phyloP scores from a whole-genome alignment of 192 early-diverging fungal species.

The Mortierella alpina region DNA sequence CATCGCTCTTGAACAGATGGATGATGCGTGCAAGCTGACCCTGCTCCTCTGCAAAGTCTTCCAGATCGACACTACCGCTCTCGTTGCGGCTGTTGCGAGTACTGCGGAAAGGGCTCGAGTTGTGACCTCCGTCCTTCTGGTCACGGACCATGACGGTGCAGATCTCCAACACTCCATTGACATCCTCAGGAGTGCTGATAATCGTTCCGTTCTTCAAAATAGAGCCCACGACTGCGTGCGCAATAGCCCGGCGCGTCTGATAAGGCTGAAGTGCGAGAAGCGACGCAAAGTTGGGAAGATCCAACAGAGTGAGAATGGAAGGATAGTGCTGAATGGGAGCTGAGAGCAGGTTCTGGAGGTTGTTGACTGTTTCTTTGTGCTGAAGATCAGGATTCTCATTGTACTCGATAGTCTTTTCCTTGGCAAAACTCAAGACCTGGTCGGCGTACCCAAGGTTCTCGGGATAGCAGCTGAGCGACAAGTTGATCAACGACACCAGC shows the following conservation, averaged over 20 bases:
- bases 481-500: conserved; percentile 85
- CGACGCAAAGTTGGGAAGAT: conserved; percentile 84
- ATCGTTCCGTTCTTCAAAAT: conserved; percentile 77
- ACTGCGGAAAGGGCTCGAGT: conserved; percentile 55
- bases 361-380: conserved; percentile 73
- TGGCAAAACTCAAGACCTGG: conserved; percentile 91
- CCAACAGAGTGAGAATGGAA: conserved; percentile 71
- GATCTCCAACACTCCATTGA: conserved; percentile 83
- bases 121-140: conserved; percentile 74
- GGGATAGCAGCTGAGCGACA: conserved; percentile 95
- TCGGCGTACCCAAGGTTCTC: conserved; percentile 88
- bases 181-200: conserved; percentile 76
- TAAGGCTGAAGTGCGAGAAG: conserved; percentile 87
- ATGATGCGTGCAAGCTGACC: conserved; percentile 85
- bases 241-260: conserved; percentile 84
- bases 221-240: conserved; percentile 77
- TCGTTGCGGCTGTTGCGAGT: conserved; percentile 42
- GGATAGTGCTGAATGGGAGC: conserved; percentile 84
- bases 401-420: conserved; percentile 76
- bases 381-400: conserved; percentile 74
- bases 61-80: conserved; percentile 73
- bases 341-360: conserved; percentile 86
- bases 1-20: conserved; percentile 76
- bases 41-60: conserved; percentile 94
- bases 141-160: conserved; percentile 85